These are phyloP conservation scores for Zhuliangozyma parablackwelliae DNA, from an alignment of 1,139 yeast species.

Conservation along the genomic window DNA sequence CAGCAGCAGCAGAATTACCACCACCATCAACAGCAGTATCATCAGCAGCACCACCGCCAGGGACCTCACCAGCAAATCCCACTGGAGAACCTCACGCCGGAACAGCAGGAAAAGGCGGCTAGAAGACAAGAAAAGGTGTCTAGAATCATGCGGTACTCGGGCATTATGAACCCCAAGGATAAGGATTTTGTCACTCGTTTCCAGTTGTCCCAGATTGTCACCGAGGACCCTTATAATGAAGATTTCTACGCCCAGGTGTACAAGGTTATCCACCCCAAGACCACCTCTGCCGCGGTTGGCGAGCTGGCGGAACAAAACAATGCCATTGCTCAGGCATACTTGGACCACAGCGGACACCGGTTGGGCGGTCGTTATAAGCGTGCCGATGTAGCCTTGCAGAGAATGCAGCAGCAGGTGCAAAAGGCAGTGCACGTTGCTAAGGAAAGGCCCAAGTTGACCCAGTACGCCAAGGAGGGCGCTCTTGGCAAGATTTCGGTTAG, in stretches of 20 bases:
- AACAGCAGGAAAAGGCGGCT: conserved; percentile 51
- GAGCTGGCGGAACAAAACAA: conserved; percentile 44
- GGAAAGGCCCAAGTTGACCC: conserved; percentile 76
- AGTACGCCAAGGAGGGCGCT: conserved; percentile 79
- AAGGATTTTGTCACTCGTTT: conserved; percentile 92
- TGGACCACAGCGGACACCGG: conserved; percentile 90
- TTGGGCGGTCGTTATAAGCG: conserved; percentile 83
- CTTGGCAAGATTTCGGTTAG: conserved; percentile 83
- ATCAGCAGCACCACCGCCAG: conserved; percentile 13
- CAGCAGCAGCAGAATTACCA: conserved; percentile 6
- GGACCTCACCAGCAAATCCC: conserved; percentile 16
- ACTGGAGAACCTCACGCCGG: conserved; percentile 38
- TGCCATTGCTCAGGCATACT: conserved; percentile 89
- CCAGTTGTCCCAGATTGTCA: conserved; percentile 91
- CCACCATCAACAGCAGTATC: conserved; percentile 8
- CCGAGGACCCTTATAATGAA: conserved; percentile 96
- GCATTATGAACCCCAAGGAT: conserved; percentile 95
- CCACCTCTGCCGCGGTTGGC: conserved; percentile 27
- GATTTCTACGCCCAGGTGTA: conserved; percentile 95
- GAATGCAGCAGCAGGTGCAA: conserved; percentile 98
- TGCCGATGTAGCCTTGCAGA: conserved; percentile 91
- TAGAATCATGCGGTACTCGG: conserved; percentile 77
- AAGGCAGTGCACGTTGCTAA: conserved; percentile 94
- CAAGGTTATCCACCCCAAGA: conserved; percentile 70
- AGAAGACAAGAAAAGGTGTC: conserved; percentile 77